Conservation (phyloP, 805 yeast species). For the Debaryomyces tyrocola region DNA sequence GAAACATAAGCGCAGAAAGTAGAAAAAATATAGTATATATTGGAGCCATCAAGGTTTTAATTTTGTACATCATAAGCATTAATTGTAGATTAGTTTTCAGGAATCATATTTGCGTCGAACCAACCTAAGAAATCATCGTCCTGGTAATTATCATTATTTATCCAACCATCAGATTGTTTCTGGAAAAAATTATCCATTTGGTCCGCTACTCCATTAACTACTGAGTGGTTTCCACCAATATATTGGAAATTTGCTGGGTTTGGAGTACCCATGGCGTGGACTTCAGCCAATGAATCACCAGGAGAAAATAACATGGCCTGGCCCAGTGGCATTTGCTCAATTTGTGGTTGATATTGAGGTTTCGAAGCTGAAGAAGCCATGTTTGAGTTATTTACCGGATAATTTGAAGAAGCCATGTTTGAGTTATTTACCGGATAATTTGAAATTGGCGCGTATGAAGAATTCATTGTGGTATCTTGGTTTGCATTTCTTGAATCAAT, state of each 20-base stretch:
- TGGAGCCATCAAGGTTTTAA: no score
- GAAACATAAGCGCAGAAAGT: neutral
- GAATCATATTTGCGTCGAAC: constrained; percentile 69
- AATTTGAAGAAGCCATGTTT: neutral
- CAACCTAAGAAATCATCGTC: constrained; percentile 92
- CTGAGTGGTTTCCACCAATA: constrained; percentile 2
- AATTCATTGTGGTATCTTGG: neutral
- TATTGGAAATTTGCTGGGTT: constrained; percentile 3
- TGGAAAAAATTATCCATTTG: constrained; percentile 65
- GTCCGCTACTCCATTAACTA: constrained; percentile 15
- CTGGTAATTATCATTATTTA: constrained; percentile 53
- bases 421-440: no score
- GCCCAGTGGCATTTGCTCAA: neutral
- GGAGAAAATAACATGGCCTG: neutral
- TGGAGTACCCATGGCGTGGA: constrained; percentile 1
- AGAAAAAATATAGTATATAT: no score
- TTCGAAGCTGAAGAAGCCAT: neutral
- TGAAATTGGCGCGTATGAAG: neutral
- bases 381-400: no score
- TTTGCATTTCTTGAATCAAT: constrained; percentile 4
- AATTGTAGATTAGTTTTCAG: constrained; percentile 9
- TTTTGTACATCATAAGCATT: neutral
- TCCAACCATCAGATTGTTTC: constrained; percentile 84
- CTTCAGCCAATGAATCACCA: constrained; percentile 1
- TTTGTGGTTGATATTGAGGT: neutral